phyloP scores from a whole-genome alignment of 2,329 filamentous ascomycete species.

The Seiridium cupressi region DNA sequence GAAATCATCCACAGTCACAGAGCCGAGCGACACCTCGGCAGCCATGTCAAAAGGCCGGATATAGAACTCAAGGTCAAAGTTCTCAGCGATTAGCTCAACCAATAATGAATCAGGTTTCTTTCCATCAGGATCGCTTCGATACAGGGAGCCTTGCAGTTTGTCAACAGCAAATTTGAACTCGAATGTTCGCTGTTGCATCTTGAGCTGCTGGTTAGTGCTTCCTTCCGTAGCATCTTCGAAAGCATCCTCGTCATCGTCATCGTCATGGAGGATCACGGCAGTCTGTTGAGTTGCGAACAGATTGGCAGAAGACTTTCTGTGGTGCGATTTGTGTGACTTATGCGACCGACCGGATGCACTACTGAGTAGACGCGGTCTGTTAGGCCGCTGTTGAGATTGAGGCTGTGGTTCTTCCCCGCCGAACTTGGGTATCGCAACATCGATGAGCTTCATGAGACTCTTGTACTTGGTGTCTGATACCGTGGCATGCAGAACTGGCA shows the following conservation, averaged over 20 bases:
- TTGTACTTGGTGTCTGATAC: constrained; percentile 97
- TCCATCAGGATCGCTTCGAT: constrained; percentile 77
- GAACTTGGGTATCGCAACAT: constrained; percentile 89
- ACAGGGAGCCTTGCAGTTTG: constrained; percentile 88
- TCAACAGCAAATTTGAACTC: constrained; percentile 97
- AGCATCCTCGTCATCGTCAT: constrained; percentile 62
- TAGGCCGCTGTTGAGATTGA: constrained; percentile 24
- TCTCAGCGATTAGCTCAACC: constrained; percentile 86
- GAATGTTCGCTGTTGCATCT: constrained; percentile 85
- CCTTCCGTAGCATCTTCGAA: constrained; percentile 68
- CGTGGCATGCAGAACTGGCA: constrained; percentile 88
- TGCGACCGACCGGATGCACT: constrained; percentile 43
- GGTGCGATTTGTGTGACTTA: constrained; percentile 43
- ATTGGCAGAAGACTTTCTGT: constrained; percentile 64
- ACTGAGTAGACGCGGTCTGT: constrained; percentile 46
- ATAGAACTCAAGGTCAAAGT: constrained; percentile 85
- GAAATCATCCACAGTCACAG: constrained; percentile 88
- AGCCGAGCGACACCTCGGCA: constrained; percentile 84
- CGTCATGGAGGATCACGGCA: constrained; percentile 77
- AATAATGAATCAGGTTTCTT: constrained; percentile 76
- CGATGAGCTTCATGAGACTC: constrained; percentile 91
- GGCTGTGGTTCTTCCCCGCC: constrained; percentile 43
- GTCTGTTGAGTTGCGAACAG: constrained; percentile 70
- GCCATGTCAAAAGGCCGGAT: constrained; percentile 89
- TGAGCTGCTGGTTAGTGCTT: constrained; percentile 55